phyloP scores from a whole-genome alignment of 2,329 filamentous ascomycete species.

The Alternaria ventricosa region DNA sequence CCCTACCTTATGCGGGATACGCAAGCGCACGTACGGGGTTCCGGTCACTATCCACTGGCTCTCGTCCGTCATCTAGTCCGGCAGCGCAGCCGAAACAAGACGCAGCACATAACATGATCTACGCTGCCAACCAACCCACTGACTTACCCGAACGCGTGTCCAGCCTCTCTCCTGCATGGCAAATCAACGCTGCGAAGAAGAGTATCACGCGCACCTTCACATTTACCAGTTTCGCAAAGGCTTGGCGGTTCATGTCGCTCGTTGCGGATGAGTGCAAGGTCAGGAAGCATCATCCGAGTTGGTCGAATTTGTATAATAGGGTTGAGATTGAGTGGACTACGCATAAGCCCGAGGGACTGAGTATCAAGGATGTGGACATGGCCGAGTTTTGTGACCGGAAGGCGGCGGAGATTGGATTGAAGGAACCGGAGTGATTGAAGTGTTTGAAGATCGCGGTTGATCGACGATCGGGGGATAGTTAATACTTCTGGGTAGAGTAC shows the following conservation, averaged over 20 bases:
- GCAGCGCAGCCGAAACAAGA: background rate
- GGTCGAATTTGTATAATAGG: conserved; percentile 44
- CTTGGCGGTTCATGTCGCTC: conserved; percentile 43
- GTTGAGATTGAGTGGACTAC: conserved; percentile 47
- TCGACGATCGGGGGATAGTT: background rate
- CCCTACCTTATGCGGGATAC: background rate
- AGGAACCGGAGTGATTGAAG: background rate
- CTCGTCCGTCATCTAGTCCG: background rate
- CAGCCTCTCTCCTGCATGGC: conserved; percentile 33
- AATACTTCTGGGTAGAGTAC: background rate
- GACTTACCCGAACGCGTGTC: conserved; percentile 35
- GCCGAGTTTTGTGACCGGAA: conserved; percentile 43
- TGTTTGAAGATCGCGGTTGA: background rate
- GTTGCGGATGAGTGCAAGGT: conserved; percentile 44
- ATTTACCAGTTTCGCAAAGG: conserved; percentile 40
- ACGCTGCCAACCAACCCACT: conserved; percentile 35
- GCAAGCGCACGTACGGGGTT: background rate
- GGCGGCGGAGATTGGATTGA: conserved; percentile 39
- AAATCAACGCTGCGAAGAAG: conserved; percentile 28
- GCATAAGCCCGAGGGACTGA: conserved; percentile 43
- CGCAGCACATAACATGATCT: conserved; percentile 25
- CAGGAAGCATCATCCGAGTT: conserved; percentile 43
- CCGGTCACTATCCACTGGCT: background rate
- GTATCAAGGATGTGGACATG: conserved; percentile 46
- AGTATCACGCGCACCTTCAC: conserved; percentile 36